Base-by-base conservation (phyloP, 2,329 filamentous ascomycete species). In the Nothomitra cinnamomea region DNA sequence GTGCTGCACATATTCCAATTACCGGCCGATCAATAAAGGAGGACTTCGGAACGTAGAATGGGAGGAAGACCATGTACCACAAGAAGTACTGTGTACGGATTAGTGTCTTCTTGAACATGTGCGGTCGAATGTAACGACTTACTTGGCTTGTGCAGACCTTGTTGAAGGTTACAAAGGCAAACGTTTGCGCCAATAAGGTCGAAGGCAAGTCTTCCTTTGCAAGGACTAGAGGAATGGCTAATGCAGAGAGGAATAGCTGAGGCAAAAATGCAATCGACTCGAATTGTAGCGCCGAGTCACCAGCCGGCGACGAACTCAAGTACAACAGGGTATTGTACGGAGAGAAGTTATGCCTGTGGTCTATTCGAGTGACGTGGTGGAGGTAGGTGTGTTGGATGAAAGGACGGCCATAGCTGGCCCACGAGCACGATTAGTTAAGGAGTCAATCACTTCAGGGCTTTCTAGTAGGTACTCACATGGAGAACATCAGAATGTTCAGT, bases 81-180 rank as follows among this genome's bases (percentile, higher is more conserved):
- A 98, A 77, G 67, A 98, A 98, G 66, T 98, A 98, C 87, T 95
- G 28, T 3, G n/a, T n/a, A 4, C 15, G 21, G 1, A 32, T 40
- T 52, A 49, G 42, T 3, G 45, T 6, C 43, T 48, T 7, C 22
- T 41, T 5, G 38, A n/a, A 19, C 13, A 41, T 41, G 17, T 19
- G 4, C 5, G 13, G 5, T 19, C 5, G 22, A 13, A 64, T n/a
- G 75, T 15, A 41, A n/a, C 38, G 15, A 25, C 22, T 58, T 76
- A 92, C 87, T 77, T 96, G 90, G 63, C 88, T 95, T 2, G 92
- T 98, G 75, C 90, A 96, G 57, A 98, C 92, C 71, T 98, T 98
- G 71, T 98, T 98, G 61, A 96, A 96, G 0, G 88, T 83, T 2
- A 96, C 92, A 67, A 98, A 98, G 0, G 90, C 87, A 68, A 95